Evolutionary conservation across 1,284 basidiomycete species (phyloP), one percentile per base, ranked within the genome.

Genomic region (Ceratobasidium sp.): DNA sequence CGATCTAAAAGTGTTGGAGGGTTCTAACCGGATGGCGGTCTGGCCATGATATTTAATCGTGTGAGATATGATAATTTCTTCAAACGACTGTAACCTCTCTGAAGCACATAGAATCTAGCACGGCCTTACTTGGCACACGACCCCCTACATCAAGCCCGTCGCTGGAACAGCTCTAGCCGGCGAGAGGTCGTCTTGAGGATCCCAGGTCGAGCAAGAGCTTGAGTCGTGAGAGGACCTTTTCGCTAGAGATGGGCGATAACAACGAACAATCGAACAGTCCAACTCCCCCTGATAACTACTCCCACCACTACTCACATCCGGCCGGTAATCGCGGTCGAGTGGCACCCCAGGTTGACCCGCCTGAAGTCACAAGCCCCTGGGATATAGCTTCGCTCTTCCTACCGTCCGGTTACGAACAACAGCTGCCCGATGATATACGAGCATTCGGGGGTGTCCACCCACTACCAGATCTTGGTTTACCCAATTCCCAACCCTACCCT

Each of bases 191-290:
- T 50, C 69, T 6, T 44, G 69, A 22, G 69, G 60, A 47, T 29
- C 47, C 8, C 56, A 72, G 1, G 60, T 72, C 27, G 60, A 72
- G 45, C 24, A 62, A 62, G 69, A 72, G 48, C 69, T 72, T 14
- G 69, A 72, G 8, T 56, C 29, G 54, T 72, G 69, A 56, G 69
- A 72, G n/a, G 60, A 72, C 33, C 8, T 72, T 72, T 41, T 72
- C 69, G 56, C 60, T 72, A 36, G 44, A 56, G 33, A 72, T 72
- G 69, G 69, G 60, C 33, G 69, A 57, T 56, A 33, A 60, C 36
- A 60, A 57, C 22, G 31, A 45, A 19, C 41, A 51, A 11, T 47
- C 44, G 11, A 72, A 51, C 15, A 19, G 44, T 22, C 56, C 56
- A 15, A 47, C 50, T 14, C 41, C 50, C 19, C 57, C 44, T 22